Conservation (phyloP, 2,329 filamentous ascomycete genomes). For the Cladosporium sp. region DNA sequence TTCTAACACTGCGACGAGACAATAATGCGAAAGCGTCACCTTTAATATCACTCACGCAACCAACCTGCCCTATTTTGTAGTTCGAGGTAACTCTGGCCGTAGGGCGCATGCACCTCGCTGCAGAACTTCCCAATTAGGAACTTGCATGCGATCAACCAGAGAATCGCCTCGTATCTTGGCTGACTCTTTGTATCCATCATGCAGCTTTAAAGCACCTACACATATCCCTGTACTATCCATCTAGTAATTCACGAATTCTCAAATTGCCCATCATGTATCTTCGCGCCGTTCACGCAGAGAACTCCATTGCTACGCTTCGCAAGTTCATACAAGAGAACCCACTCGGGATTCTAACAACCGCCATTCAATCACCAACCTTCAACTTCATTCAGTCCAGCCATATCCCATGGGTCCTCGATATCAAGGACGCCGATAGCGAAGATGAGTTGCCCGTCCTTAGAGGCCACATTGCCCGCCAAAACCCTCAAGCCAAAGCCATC, state of each 20-base stretch:
- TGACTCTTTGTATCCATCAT: neutral
- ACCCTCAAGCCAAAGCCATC: slow-evolving; percentile 64
- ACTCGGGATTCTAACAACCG: slow-evolving; percentile 63
- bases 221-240: neutral
- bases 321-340: slow-evolving; percentile 61
- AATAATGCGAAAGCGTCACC: neutral
- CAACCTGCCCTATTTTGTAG: neutral
- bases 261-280: slow-evolving; percentile 8
- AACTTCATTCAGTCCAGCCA: slow-evolving; percentile 60
- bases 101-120: neutral
- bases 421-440: slow-evolving; percentile 43
- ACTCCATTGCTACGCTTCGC: slow-evolving; percentile 40
- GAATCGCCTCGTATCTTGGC: neutral
- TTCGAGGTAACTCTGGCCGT: neutral
- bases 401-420: slow-evolving; percentile 61
- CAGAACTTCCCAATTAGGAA: neutral
- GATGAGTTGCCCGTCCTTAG: slow-evolving; percentile 52
- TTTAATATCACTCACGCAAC: neutral
- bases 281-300: slow-evolving; percentile 15
- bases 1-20: neutral
- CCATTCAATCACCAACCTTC: slow-evolving; percentile 52
- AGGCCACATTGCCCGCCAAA: slow-evolving; percentile 63
- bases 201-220: neutral
- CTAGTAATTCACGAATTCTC: neutral
- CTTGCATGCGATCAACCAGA: neutral